Evolutionary conservation across 805 yeast species (phyloP).

Genomic region (Yarrowia sp.): DNA sequence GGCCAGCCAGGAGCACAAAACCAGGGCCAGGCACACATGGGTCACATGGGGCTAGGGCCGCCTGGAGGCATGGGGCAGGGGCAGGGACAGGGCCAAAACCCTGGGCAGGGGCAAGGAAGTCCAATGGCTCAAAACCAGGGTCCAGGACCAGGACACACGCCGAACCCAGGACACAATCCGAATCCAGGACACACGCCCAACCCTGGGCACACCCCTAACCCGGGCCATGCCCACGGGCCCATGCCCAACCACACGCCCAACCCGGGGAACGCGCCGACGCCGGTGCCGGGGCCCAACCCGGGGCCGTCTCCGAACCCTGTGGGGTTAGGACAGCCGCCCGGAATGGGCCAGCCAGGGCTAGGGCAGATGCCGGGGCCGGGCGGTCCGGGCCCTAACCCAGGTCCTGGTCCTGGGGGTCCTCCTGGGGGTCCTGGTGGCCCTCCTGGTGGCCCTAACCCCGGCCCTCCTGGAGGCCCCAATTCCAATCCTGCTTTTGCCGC

Average conservation of each 20-base stretch:
- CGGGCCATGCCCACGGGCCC: not conserved
- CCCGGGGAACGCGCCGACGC: slow-evolving; percentile 16
- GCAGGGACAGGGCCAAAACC: too few species aligned
- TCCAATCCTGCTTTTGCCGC: slow-evolving; percentile 37
- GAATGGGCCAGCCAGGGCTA: slow-evolving; percentile 12
- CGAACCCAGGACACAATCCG: not conserved
- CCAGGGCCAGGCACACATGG: slow-evolving; percentile 32
- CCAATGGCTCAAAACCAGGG: not conserved
- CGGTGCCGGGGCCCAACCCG: slow-evolving; percentile 5
- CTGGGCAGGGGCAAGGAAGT: slow-evolving; percentile 4
- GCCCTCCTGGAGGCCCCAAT: slow-evolving; percentile 12
- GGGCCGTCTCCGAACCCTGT: slow-evolving; percentile 7
- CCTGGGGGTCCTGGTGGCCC: too few species aligned
- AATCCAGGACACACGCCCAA: slow-evolving; percentile 1
- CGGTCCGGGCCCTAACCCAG: not conserved
- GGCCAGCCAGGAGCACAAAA: slow-evolving; percentile 11
- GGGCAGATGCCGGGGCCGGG: not conserved
- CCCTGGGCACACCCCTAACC: slow-evolving; percentile 6
- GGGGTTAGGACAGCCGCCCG: slow-evolving; percentile 10
- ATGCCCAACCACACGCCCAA: slow-evolving; percentile 14
- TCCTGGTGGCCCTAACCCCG: too few species aligned
- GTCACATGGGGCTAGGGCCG: not conserved
- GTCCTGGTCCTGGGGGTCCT: too few species aligned
- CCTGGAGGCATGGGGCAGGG: not conserved
- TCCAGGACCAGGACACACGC: not conserved